phyloP scores from a whole-genome alignment of 805 yeast genomes.

The Saccharomycopsis malanga region DNA sequence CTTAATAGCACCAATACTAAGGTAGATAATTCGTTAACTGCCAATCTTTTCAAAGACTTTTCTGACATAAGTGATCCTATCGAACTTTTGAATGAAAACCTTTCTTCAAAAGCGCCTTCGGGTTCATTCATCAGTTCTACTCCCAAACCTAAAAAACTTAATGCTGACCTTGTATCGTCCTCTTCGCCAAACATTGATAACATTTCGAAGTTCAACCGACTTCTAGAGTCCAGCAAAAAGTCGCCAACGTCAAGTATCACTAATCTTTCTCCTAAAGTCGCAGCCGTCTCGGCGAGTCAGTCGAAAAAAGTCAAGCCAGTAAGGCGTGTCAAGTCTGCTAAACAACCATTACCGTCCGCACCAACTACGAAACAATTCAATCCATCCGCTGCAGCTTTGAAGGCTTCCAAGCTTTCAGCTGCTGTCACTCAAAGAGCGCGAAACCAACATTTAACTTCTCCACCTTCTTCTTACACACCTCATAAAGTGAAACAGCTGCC shows the following conservation, averaged over 20 bases:
- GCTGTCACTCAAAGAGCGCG: background rate
- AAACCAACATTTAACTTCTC: background rate
- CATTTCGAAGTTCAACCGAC: background rate
- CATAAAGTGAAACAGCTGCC: background rate
- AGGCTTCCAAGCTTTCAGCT: constrained; percentile 13
- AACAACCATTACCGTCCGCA: background rate
- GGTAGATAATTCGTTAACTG: background rate
- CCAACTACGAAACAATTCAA: background rate
- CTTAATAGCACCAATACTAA: background rate
- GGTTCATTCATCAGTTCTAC: background rate
- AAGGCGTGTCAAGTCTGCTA: background rate
- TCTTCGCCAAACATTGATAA: background rate
- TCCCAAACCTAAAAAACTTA: background rate
- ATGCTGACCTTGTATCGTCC: background rate
- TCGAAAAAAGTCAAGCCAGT: background rate
- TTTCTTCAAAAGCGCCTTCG: background rate
- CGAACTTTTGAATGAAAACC: background rate
- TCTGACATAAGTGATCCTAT: constrained; percentile 2
- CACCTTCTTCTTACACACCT: background rate
- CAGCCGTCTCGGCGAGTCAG: background rate
- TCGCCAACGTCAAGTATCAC: background rate
- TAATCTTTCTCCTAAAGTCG: background rate
- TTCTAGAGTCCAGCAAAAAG: background rate
- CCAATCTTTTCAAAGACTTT: constrained; percentile 17
- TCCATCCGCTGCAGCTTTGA: constrained; percentile 9